Base-by-base conservation (phyloP, 2,329 filamentous ascomycete species). In the Calonectria pseudoreteaudii region DNA sequence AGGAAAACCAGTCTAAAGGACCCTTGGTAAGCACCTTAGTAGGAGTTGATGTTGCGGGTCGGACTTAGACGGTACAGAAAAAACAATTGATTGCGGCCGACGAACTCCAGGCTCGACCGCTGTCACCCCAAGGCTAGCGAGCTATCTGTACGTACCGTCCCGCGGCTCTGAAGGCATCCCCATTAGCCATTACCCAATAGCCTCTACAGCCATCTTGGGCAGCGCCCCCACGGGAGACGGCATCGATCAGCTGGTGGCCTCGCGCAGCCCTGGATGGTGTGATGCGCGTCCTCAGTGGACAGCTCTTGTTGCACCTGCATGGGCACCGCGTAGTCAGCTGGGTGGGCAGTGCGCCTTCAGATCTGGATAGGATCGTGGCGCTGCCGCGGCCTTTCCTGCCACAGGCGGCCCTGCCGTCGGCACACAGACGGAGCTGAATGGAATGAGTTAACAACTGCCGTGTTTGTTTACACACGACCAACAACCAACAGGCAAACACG, bases 21-120 rank as follows among this genome's bases (percentile, higher is more conserved):
- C 53, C 30, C 50, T 62, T 66, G 49, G 52, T 66, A 41, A 60
- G 44, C n/a, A 60, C 66, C 38, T 52, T 58, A 44, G 49, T 52
- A 68, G 60, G 60, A 36, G 62, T 68, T 74, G 71, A 64, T 53
- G 68, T 58, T 66, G 38, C 67, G 50, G 74, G 49, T 78, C 70
- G 74, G 74, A 50, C 50, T 70, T 58, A 58, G 30, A 62, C 58
- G 28, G 36, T 30, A 26, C 26, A 56, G 34, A 53, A 60, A 60
- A 13, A 36, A 60, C 31, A 36, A 60, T 16, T 10, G 31, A 60
- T 26, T 60, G 56, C 56, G 31, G 34, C 56, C 56, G 31, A 60
- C 56, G 34, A 60, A 60, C 56, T 36, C 56, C 56, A 60, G 31
- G 20, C 56, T 23, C 56, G 56, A 60, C 56, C 31, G 56, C 56